Evolutionary conservation across 2,329 filamentous ascomycete genomes (phyloP).

Genomic region (Calonectria hongkongensis): DNA sequence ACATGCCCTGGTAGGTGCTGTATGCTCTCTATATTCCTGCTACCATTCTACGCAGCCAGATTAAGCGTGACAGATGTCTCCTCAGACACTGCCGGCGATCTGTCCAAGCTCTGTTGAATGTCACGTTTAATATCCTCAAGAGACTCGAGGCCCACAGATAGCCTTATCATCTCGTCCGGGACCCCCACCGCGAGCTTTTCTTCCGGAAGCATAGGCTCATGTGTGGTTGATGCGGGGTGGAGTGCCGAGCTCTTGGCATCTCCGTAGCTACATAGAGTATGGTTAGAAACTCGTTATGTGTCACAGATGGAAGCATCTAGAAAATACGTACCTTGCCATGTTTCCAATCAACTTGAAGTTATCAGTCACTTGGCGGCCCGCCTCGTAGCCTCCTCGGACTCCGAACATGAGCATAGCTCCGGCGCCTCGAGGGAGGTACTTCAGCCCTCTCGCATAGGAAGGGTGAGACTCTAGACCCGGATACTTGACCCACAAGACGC

Average conservation of each 20-base stretch:
- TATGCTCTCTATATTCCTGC: no score
- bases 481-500: neutral
- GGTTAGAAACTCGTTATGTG: neutral
- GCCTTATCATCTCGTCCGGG: neutral
- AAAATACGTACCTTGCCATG: neutral
- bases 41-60: no score
- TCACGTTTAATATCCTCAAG: constrained; percentile 1
- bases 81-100: neutral
- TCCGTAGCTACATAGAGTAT: neutral
- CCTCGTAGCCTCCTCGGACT: neutral
- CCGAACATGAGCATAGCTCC: constrained; percentile 10
- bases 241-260: neutral
- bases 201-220: neutral
- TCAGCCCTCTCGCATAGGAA: neutral
- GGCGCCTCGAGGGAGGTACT: neutral
- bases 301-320: neutral
- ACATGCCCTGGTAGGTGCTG: no score
- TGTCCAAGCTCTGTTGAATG: neutral
- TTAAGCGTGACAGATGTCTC: neutral
- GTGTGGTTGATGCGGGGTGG: constrained; percentile 6
- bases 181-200: neutral
- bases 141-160: neutral
- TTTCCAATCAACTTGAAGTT: neutral
- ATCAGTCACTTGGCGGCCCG: neutral
- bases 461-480: neutral